Evolutionary conservation across 2,329 filamentous ascomycete genomes (phyloP), one percentile per base, ranked within the genome.

Genomic region (Colletotrichum lentis): DNA sequence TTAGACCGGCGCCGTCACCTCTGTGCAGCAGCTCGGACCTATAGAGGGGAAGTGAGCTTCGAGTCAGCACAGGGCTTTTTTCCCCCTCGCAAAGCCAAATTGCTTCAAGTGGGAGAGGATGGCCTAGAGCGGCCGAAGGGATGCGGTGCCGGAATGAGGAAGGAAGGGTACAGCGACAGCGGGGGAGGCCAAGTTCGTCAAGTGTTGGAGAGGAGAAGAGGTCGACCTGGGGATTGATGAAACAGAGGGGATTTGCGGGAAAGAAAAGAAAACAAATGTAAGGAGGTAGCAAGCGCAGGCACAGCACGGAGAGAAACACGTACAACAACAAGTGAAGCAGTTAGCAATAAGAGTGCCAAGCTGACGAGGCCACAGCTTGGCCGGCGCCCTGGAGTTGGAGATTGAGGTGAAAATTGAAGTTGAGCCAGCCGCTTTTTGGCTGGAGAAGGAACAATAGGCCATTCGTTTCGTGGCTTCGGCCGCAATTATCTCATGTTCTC

Each of bases 1-100:
- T 37, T 58, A 58, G 43, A 12, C 43, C 43, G 27, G 55, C 41
- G 18, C 55, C 55, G 14, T 44, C 55, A 31, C 12, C 31, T 46
- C 22, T 8, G 31, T 57, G 64, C 44, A 64, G 27, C 46, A 67
- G 46, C 64, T 67, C 44, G 64, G 64, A 67, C 64, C 52, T 18
- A 18, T 27, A 27, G 12, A 35, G 20, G 24, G 24, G 14, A 31
- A 47, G 24, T 37, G 31, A 37, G 27, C 50, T 20, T 35, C 12
- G 44, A 64, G 39, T 39, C 52, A 57, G 64, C 64, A 31, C 52
- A 63, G 47, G 39, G 39, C 62, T 60, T 55, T 54, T 53, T 43
- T 50, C 18, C 60, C 10, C 18, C 60, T 35, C 18, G 24, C 52
- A 18, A 31, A 43, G 41, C 59, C 39, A n/a, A 65, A 39, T 41